Percentiles rank a stretch among this genome's conserved stretches.
Conservation (phyloP, 108 stramenopile genomes). For the Skeletonema tropicum region DNA sequence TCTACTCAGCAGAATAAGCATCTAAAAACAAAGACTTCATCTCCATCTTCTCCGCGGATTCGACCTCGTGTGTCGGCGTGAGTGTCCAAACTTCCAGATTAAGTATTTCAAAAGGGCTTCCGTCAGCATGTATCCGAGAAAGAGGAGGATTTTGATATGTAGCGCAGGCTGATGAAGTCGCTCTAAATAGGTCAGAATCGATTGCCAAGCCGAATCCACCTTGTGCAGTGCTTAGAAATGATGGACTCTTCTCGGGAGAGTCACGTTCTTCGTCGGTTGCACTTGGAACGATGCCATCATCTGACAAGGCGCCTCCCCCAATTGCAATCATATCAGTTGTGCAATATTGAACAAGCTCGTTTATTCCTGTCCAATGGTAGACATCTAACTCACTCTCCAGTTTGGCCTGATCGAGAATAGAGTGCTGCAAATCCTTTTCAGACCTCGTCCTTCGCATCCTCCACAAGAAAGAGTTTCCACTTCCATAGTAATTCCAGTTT, state of each 20-base stretch:
- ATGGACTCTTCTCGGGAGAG: slow-evolving; percentile 18
- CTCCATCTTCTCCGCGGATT: slow-evolving; percentile 69
- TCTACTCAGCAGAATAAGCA: slow-evolving; percentile 7
- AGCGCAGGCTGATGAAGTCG: slow-evolving; percentile 68
- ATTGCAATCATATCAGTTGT: slow-evolving; percentile 67
- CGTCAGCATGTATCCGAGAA: slow-evolving; percentile 38
- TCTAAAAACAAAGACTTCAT: slow-evolving; percentile 73
- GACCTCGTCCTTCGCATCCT: slow-evolving; percentile 68
- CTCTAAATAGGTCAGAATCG: slow-evolving; percentile 64
- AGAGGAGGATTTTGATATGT: slow-evolving; percentile 74
- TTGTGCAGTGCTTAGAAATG: slow-evolving; percentile 27
- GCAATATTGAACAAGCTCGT: slow-evolving; percentile 67
- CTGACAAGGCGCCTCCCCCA: slow-evolving; percentile 54
- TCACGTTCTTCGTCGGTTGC: slow-evolving; percentile 34
- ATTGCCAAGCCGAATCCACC: slow-evolving; percentile 81
- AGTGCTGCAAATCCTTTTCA: slow-evolving; percentile 49
- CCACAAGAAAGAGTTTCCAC: slow-evolving; percentile 75
- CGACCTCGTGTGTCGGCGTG: slow-evolving; percentile 66
- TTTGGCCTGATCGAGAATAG: slow-evolving; percentile 76
- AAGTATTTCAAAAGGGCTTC: slow-evolving; percentile 67
- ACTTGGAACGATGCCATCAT: slow-evolving; percentile 18
- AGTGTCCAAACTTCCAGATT: slow-evolving; percentile 85
- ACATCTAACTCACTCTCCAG: slow-evolving; percentile 82
- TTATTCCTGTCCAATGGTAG: slow-evolving; percentile 53
- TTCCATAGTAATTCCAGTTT: slow-evolving; percentile 67